Evolutionary conservation across 2,329 filamentous ascomycete species (phyloP), one percentile per base, ranked within the genome.

Genomic region (Sclerotinia spermophila): DNA sequence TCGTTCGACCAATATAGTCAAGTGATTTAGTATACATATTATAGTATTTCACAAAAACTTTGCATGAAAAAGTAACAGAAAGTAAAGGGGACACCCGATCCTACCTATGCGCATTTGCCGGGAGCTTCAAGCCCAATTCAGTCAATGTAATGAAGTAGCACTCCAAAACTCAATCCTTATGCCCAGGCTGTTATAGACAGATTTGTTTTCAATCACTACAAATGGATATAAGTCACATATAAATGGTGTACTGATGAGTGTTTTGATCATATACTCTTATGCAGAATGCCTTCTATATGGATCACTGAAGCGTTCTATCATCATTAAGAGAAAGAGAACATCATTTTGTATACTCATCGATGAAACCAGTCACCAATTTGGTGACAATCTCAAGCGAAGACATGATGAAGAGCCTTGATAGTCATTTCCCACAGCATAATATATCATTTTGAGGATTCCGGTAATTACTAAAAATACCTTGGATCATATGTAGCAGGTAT

Each of bases 401-500:
- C 11, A 27, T 5, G n/a, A n/a, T n/a, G n/a, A n/a, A n/a, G n/a
- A n/a, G 1, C 15, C 1, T 51, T 17, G 7, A 7, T n/a, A 51
- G 48, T 27, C 24, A 51, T 51, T 51, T 3, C 17, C 2, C 4
- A 24, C 48, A 51, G 15, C 2, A 27, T n/a, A n/a, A 13, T 15
- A 13, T 27, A 2, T 17, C n/a, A 17, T 27, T 17, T 0, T 17
- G 13, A n/a, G n/a, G 27, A 51, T 51, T 1, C 24, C 0, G 2
- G 6, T 7, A n/a, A n/a, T n/a, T n/a, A n/a, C 48, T 17, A 51
- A 51, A 51, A 51, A 51, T 27, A 51, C 6, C 11, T 17, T n/a
- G n/a, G n/a, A n/a, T 51, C n/a, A 27, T 13, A 11, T 0, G 5
- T 48, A 4, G 24, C 13, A 13, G 5, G 13, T 13, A 0, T n/a